phyloP scores from a whole-genome alignment of 2,329 filamentous ascomycete species.

The Seiridium unicorne region DNA sequence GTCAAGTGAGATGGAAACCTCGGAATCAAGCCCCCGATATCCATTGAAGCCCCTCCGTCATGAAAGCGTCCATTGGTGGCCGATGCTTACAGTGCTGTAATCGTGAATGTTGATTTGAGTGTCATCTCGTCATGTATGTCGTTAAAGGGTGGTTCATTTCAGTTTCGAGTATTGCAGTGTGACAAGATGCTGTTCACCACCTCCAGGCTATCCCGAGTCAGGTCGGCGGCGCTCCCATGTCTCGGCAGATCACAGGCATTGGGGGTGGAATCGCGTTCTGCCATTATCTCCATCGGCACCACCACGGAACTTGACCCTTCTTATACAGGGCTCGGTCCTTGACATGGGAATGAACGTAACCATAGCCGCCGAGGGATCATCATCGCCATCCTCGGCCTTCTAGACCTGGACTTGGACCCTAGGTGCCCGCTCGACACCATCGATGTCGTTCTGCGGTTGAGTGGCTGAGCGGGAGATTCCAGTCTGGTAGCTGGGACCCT shows the following conservation, averaged over 20 bases:
- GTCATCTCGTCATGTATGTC: slow-evolving; percentile 1
- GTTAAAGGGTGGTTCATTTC: background rate
- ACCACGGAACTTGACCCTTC: background rate
- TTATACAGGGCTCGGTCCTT: background rate
- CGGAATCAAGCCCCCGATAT: no score
- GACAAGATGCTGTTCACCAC: background rate
- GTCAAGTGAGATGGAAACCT: no score
- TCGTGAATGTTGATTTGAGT: no score
- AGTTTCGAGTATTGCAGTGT: background rate
- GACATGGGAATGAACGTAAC: background rate
- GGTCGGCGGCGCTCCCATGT: background rate
- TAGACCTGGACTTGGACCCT: slow-evolving; percentile 11
- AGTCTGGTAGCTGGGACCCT: slow-evolving; percentile 29
- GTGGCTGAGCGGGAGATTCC: background rate
- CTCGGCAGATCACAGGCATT: background rate
- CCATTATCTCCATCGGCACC: background rate
- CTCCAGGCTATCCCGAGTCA: background rate
- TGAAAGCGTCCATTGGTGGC: no score
- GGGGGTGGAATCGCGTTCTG: background rate
- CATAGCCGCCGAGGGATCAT: background rate
- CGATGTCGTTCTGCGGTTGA: background rate
- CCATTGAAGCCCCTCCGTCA: no score
- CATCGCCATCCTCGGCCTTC: background rate
- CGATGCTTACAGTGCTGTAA: no score
- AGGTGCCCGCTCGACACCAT: slow-evolving; percentile 5